These are phyloP conservation scores for Fusarium albidum DNA, from an alignment of 2,329 filamentous ascomycete genomes.

Conservation along the genomic window DNA sequence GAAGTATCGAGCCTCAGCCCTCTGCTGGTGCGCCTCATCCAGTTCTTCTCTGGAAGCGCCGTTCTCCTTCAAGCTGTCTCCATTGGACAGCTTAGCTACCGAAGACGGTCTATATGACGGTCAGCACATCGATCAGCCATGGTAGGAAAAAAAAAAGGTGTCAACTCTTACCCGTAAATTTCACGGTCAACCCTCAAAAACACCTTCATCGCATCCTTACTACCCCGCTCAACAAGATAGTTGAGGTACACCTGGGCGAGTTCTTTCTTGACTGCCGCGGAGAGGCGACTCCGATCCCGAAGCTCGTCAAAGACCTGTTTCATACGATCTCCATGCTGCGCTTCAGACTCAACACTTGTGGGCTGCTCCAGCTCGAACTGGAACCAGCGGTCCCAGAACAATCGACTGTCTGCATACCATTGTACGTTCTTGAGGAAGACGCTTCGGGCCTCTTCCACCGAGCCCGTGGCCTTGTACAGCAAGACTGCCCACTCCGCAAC, in stretches of 20 bases:
- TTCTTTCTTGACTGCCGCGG: slow-evolving; percentile 73
- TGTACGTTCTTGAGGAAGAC: slow-evolving; percentile 85
- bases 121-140: slow-evolving; percentile 20
- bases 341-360: slow-evolving; percentile 69
- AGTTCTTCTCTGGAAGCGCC: slow-evolving; percentile 53
- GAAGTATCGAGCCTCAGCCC: slow-evolving; percentile 60
- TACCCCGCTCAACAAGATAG: slow-evolving; percentile 84
- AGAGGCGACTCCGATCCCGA: slow-evolving; percentile 75
- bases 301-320: slow-evolving; percentile 82
- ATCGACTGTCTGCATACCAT: slow-evolving; percentile 83
- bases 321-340: slow-evolving; percentile 74
- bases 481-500: slow-evolving; percentile 89
- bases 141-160: background rate
- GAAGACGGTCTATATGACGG: slow-evolving; percentile 53
- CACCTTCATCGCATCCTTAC: slow-evolving; percentile 84
- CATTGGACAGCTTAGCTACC: slow-evolving; percentile 51
- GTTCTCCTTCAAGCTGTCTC: slow-evolving; percentile 54
- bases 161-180: slow-evolving; percentile 76
- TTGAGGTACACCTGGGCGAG: slow-evolving; percentile 81
- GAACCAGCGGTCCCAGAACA: slow-evolving; percentile 92
- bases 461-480: slow-evolving; percentile 87
- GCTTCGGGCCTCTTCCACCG: slow-evolving; percentile 79
- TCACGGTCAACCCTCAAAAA: slow-evolving; percentile 85
- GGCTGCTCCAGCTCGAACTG: slow-evolving; percentile 89
- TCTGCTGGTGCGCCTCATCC: slow-evolving; percentile 59